Percentiles rank a stretch among this genome's conserved stretches.
Evolutionary conservation across 352 stramenopile genomes (phyloP).

Genomic region (Elongisporangium undulatum): DNA sequence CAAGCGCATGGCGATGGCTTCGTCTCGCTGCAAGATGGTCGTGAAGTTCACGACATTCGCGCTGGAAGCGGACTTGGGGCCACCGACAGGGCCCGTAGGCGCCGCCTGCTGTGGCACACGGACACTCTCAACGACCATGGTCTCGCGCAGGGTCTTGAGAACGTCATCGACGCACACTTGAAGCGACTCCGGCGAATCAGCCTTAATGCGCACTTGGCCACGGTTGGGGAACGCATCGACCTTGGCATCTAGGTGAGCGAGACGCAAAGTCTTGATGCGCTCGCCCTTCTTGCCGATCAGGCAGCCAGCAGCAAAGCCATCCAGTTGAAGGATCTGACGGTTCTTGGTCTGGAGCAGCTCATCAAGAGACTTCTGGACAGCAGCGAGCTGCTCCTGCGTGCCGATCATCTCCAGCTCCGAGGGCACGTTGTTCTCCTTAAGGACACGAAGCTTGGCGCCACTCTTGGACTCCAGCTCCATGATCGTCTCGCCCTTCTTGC

Average conservation of each 20-base stretch:
- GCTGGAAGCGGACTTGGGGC: slow-evolving; percentile 5
- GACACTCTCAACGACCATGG: slow-evolving; percentile 60
- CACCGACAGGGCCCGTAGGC: neutral
- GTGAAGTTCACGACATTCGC: slow-evolving; percentile 39
- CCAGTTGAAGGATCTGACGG: slow-evolving; percentile 67
- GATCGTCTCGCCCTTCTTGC: slow-evolving; percentile 78
- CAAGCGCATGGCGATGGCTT: slow-evolving; percentile 48
- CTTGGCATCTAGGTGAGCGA: slow-evolving; percentile 51
- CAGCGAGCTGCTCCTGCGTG: slow-evolving; percentile 56
- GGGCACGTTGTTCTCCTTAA: slow-evolving; percentile 28
- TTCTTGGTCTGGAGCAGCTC: slow-evolving; percentile 71
- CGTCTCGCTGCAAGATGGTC: slow-evolving; percentile 49
- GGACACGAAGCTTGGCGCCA: slow-evolving; percentile 53
- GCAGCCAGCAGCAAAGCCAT: slow-evolving; percentile 64
- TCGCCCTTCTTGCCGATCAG: slow-evolving; percentile 82
- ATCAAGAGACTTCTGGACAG: slow-evolving; percentile 44
- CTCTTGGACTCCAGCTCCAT: slow-evolving; percentile 59
- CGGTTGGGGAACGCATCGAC: slow-evolving; percentile 70
- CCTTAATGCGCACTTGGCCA: slow-evolving; percentile 72
- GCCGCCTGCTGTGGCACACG: slow-evolving; percentile 18
- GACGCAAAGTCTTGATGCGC: slow-evolving; percentile 66
- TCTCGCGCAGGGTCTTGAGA: slow-evolving; percentile 56
- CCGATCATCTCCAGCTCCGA: slow-evolving; percentile 76
- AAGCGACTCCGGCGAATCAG: slow-evolving; percentile 41
- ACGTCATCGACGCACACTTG: slow-evolving; percentile 58